Base-by-base conservation (phyloP, 2,329 filamentous ascomycete genomes). In the Aureobasidium zeae region DNA sequence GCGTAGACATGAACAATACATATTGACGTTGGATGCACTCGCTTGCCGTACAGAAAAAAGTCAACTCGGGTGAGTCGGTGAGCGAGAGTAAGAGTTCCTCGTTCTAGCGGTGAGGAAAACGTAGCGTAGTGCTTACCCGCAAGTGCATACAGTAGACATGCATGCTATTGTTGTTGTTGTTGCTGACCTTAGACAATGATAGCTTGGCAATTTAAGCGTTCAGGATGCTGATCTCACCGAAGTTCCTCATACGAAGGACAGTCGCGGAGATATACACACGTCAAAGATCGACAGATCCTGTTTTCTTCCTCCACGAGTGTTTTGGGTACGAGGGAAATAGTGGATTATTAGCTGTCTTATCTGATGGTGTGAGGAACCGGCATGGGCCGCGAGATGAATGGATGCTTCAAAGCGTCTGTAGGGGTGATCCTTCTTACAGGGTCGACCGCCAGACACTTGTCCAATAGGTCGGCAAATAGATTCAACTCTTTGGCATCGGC, bases 381-480 rank as follows among this genome's bases (percentile, higher is more conserved):
- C 19, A 71, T 24, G 8, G 37, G 26, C 17, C 71, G 66, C 19
- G 66, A 68, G 54, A 96, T 86, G 63, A 96, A 96, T 1, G 84
- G 84, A 68, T 96, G 89, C 57, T 79, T 81, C 54, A 96, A 68
- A 36, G 91, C 91, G 57, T 96, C 88, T 11, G 74, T 70, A 0
- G 91, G 85, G 34, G 84, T 89, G 56, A 91, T 84, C 50, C 91
- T 77, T 70, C 93, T 94, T 61, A 94, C 88, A 1, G 89, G 86
- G 58, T 96, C 94, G 51, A 96, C 73, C 47, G 81, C 79, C 51
- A 98, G 70, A 59, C 88, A 96, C 44, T 83, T 81, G 57, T 94
- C 88, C 46, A 98, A 67, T 36, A 98, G 67, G 62, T 96, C 88
- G 53, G 86, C 73, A 63, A 98, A 94, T 42, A 82, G 72, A 47